phyloP scores from a whole-genome alignment of 2,329 filamentous ascomycete genomes.

The Alternaria ethzedia region DNA sequence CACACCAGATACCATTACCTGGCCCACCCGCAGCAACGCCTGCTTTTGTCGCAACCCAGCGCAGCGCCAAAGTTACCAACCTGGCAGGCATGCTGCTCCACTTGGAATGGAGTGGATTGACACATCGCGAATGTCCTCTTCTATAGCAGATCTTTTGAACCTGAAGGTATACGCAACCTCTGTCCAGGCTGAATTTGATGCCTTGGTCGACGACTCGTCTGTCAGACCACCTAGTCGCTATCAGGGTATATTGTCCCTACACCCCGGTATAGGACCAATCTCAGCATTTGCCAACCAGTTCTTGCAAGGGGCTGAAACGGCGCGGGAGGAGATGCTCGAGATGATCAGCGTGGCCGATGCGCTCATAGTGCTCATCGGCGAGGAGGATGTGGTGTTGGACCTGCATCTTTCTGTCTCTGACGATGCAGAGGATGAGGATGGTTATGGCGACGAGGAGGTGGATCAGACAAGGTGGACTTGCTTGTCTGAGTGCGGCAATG shows the following conservation, averaged over 20 bases:
- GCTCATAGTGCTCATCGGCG: not conserved
- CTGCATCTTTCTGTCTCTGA: not conserved
- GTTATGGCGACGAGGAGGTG: not conserved
- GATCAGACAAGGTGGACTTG: not conserved
- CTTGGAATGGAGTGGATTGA: not conserved
- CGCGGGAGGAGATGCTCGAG: not conserved
- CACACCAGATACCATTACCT: not conserved
- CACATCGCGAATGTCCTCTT: not conserved
- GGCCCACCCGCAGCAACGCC: not conserved
- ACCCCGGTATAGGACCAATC: not conserved
- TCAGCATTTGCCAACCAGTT: not conserved
- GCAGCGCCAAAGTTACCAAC: not conserved
- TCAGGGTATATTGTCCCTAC: not conserved
- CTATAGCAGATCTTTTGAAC: not conserved
- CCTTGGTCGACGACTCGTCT: not conserved
- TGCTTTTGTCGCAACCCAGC: not conserved
- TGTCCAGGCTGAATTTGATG: not conserved
- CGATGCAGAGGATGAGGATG: not conserved
- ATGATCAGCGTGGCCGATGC: not conserved
- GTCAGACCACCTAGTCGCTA: not conserved
- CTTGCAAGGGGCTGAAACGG: not conserved
- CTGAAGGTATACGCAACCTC: not conserved
- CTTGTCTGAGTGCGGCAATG: not conserved
- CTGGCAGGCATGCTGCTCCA: not conserved
- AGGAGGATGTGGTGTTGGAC: not conserved